Conservation (phyloP, 2,329 filamentous ascomycete genomes). For the Bipolaris gigantea region DNA sequence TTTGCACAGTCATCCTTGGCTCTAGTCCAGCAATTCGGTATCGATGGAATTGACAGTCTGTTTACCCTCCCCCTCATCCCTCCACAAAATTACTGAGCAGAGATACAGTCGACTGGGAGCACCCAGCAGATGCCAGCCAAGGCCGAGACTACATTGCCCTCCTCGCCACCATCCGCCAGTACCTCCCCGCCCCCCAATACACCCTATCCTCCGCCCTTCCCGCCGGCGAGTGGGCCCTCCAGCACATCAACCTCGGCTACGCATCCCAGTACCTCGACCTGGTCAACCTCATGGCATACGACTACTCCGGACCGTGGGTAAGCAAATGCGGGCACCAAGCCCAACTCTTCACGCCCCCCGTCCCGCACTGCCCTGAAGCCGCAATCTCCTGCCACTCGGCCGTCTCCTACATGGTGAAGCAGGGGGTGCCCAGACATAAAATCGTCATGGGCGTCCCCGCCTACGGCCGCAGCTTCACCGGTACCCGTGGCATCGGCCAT, state of each 20-base stretch:
- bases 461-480: constrained; percentile 74
- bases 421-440: constrained; percentile 69
- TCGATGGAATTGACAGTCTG: constrained; percentile 75
- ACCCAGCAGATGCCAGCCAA: constrained; percentile 67
- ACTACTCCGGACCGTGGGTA: constrained; percentile 75
- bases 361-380: constrained; percentile 58
- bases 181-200: constrained; percentile 69
- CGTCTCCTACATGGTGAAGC: constrained; percentile 65
- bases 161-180: constrained; percentile 65
- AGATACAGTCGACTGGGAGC: constrained; percentile 76
- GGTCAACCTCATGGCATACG: constrained; percentile 79
- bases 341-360: constrained; percentile 66
- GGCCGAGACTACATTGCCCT: constrained; percentile 71
- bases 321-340: constrained; percentile 71
- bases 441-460: constrained; percentile 75
- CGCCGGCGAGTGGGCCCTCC: constrained; percentile 65
- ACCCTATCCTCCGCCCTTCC: constrained; percentile 73
- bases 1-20: constrained; percentile 70
- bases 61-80: background rate
- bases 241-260: constrained; percentile 67
- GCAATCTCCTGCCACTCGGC: constrained; percentile 64
- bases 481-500: constrained; percentile 66
- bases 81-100: constrained; percentile 13
- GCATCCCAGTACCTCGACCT: constrained; percentile 70
- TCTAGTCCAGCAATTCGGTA: constrained; percentile 69